phyloP scores from a whole-genome alignment of 768 basidiomycete genomes.

The Mycena sanguinolenta region DNA sequence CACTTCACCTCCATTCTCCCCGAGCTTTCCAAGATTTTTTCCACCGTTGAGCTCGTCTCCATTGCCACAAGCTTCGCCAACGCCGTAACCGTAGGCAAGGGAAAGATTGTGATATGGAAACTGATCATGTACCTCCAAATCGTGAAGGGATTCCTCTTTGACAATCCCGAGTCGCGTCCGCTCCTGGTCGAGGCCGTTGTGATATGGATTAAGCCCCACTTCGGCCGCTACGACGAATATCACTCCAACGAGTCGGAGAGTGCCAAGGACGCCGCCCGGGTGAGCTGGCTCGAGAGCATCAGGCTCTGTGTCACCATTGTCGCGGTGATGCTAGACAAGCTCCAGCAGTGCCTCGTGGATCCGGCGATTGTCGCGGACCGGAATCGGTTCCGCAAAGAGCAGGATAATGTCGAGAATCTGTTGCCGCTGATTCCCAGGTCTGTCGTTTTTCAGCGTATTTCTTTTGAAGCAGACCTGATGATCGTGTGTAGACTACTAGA shows the following conservation, averaged over 20 bases:
- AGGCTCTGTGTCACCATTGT: slow-evolving; percentile 92
- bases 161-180: slow-evolving; percentile 82
- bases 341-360: slow-evolving; percentile 84
- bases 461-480: slow-evolving; percentile 20
- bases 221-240: slow-evolving; percentile 92
- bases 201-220: slow-evolving; percentile 95
- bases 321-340: slow-evolving; percentile 90
- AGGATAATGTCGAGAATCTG: slow-evolving; percentile 92
- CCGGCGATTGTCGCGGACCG: slow-evolving; percentile 74
- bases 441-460: slow-evolving; percentile 35
- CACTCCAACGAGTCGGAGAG: slow-evolving; percentile 75
- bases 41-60: slow-evolving; percentile 86
- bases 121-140: slow-evolving; percentile 94
- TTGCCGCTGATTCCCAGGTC: slow-evolving; percentile 88
- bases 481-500: slow-evolving; percentile 75
- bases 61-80: slow-evolving; percentile 91
- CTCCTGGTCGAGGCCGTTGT: slow-evolving; percentile 89
- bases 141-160: slow-evolving; percentile 90
- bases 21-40: slow-evolving; percentile 85
- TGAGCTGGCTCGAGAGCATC: slow-evolving; percentile 91
- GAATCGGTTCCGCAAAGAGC: slow-evolving; percentile 78
- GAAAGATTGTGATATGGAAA: slow-evolving; percentile 93
- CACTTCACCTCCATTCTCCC: slow-evolving; percentile 94
- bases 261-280: slow-evolving; percentile 78
- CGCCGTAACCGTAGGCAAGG: slow-evolving; percentile 80